Conservation (phyloP, 108 stramenopile genomes). For the Bacterosira constricta region DNA sequence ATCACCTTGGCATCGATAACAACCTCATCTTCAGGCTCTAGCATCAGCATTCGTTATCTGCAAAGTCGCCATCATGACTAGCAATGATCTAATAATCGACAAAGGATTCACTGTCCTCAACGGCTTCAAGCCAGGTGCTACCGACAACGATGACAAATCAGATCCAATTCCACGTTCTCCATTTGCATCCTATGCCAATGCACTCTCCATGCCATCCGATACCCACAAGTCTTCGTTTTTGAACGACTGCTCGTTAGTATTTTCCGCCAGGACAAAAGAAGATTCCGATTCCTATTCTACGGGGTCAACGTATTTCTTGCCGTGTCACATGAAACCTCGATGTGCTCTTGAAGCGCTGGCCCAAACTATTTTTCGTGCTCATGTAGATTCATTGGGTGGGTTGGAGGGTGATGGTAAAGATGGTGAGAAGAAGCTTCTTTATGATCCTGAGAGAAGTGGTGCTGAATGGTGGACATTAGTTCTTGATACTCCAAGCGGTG, state of each 20-base stretch:
- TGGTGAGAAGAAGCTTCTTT: slow-evolving; percentile 36
- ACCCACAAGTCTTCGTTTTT: slow-evolving; percentile 34
- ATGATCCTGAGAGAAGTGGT: slow-evolving; percentile 75
- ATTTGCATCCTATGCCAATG: slow-evolving; percentile 65
- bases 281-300: slow-evolving; percentile 74
- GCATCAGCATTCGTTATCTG: no score
- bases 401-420: not conserved
- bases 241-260: slow-evolving; percentile 75
- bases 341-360: slow-evolving; percentile 86
- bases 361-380: slow-evolving; percentile 70
- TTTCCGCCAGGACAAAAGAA: slow-evolving; percentile 76
- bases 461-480: slow-evolving; percentile 95
- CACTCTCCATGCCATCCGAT: slow-evolving; percentile 41
- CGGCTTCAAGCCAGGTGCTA: slow-evolving; percentile 23
- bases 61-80: no score
- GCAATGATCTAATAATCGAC: slow-evolving; percentile 39
- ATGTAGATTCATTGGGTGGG: slow-evolving; percentile 59
- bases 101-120: slow-evolving; percentile 45
- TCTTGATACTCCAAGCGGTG: slow-evolving; percentile 55
- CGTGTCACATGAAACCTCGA: slow-evolving; percentile 74
- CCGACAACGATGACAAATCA: slow-evolving; percentile 7
- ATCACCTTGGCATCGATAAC: no score
- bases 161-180: slow-evolving; percentile 67
- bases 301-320: slow-evolving; percentile 86
- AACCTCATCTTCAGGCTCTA: no score